Percentiles rank a stretch among this genome's conserved stretches.
Evolutionary conservation across 73 alveolate genomes (phyloP).

Genomic region (Breviolum minutum): DNA sequence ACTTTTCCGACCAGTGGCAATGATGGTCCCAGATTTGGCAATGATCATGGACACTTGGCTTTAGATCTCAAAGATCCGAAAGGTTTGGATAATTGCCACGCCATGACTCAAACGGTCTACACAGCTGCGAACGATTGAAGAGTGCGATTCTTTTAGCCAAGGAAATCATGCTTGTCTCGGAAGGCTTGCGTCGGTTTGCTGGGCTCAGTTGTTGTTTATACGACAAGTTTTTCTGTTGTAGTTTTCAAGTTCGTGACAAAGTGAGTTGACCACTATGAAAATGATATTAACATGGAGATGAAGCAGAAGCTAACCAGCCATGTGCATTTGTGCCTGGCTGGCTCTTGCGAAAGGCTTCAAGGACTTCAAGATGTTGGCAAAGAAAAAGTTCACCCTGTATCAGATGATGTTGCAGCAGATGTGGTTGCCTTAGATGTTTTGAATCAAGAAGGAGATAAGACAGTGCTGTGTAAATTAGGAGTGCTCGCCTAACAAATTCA

Average conservation of each 20-base stretch:
- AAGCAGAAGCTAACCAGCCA: neutral
- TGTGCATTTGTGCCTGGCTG: neutral
- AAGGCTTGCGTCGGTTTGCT: neutral
- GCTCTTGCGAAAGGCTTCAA: conserved; percentile 69
- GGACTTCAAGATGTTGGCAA: conserved; percentile 93
- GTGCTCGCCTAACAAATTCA: neutral
- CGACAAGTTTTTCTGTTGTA: neutral
- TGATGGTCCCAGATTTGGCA: conserved; percentile 99
- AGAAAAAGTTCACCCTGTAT: conserved; percentile 97
- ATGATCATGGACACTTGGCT: conserved; percentile 97
- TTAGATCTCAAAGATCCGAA: neutral
- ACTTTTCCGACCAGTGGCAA: conserved; percentile 99
- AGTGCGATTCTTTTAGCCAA: neutral
- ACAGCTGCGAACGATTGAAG: too few species aligned
- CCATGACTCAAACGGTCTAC: too few species aligned
- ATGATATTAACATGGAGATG: neutral
- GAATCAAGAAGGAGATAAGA: neutral
- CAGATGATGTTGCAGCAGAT: conserved; percentile 99
- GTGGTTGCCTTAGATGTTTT: neutral
- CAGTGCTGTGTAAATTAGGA: neutral
- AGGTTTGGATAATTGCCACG: neutral
- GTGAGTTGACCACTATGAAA: neutral
- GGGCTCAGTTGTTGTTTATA: neutral
- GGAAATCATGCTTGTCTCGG: conserved; percentile 94
- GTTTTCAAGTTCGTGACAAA: neutral